phyloP scores from a whole-genome alignment of 495 filamentous ascomycete species.

The Achaetomiella virescens region DNA sequence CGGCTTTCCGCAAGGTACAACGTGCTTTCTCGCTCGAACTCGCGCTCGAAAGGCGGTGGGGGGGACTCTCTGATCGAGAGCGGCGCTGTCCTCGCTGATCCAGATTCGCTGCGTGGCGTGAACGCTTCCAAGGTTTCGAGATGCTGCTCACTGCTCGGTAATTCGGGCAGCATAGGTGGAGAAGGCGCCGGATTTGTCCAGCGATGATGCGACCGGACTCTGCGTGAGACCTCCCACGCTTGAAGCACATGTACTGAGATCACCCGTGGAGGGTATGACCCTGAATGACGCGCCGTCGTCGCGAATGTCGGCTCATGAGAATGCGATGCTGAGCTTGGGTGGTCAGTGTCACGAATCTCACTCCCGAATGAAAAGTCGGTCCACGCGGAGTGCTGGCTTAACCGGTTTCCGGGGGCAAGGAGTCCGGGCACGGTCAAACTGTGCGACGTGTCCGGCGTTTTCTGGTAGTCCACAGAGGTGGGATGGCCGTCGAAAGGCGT shows the following conservation, averaged over 20 bases:
- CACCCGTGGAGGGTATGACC: conserved; percentile 11
- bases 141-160: conserved; percentile 25
- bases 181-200: conserved; percentile 19
- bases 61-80: conserved; percentile 36
- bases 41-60: conserved; percentile 13
- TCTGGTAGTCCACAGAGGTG: conserved; percentile 22
- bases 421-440: conserved; percentile 39
- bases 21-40: conserved; percentile 23
- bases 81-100: conserved; percentile 19
- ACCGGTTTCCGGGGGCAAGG: conserved; percentile 40
- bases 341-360: conserved; percentile 30
- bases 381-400: conserved; percentile 48
- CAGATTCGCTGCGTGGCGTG: conserved; percentile 18
- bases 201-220: conserved; percentile 23
- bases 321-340: conserved; percentile 16
- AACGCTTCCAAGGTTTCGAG: conserved; percentile 35
- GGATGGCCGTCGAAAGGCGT: conserved; percentile 23
- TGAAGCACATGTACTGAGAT: conserved; percentile 19
- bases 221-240: conserved; percentile 17
- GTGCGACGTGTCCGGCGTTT: conserved; percentile 24
- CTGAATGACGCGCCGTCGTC: conserved; percentile 13
- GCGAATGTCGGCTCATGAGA: conserved; percentile 18
- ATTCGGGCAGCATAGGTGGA: conserved; percentile 23
- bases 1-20: conserved; percentile 39
- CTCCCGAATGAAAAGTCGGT: conserved; percentile 52